These are phyloP conservation scores for Angomonas ambiguus DNA, from an alignment of 208 protist species.

Conservation along the genomic window DNA sequence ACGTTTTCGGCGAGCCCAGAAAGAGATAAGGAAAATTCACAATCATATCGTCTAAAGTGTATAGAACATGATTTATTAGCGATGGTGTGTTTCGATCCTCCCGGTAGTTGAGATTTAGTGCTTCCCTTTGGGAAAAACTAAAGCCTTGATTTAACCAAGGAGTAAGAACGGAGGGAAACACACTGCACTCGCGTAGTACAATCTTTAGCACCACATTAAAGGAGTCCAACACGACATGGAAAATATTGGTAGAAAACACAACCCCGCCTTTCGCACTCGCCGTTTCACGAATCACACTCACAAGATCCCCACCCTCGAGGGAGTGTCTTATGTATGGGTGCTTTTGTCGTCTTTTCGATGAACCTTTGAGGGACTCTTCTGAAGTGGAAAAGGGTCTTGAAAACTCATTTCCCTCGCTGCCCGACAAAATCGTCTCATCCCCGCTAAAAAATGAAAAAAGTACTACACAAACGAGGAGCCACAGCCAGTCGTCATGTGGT, in stretches of 20 bases:
- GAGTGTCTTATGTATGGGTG: background rate
- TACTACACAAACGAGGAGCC: conserved; percentile 28
- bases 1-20: conserved; percentile 6
- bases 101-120: too few relatives aligned
- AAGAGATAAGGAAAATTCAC: conserved; percentile 21
- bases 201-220: conserved; percentile 23
- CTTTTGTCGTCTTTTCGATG: background rate
- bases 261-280: background rate
- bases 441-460: conserved; percentile 11
- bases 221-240: conserved; percentile 13
- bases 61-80: conserved; percentile 14
- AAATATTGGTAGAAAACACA: background rate
- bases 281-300: background rate
- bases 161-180: conserved; percentile 6
- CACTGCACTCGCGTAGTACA: conserved; percentile 15
- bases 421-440: conserved; percentile 10
- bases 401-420: background rate
- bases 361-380: background rate
- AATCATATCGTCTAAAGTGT: conserved; percentile 25
- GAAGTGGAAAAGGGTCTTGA: background rate
- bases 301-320: background rate
- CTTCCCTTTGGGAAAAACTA: too few relatives aligned
- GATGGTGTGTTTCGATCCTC: background rate
- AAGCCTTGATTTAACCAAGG: conserved; percentile 12
- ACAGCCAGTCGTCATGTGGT: conserved; percentile 32